Evolutionary conservation across 306 rosid genomes (phyloP).

Genomic region (Styphnolobium japonicum): DNA sequence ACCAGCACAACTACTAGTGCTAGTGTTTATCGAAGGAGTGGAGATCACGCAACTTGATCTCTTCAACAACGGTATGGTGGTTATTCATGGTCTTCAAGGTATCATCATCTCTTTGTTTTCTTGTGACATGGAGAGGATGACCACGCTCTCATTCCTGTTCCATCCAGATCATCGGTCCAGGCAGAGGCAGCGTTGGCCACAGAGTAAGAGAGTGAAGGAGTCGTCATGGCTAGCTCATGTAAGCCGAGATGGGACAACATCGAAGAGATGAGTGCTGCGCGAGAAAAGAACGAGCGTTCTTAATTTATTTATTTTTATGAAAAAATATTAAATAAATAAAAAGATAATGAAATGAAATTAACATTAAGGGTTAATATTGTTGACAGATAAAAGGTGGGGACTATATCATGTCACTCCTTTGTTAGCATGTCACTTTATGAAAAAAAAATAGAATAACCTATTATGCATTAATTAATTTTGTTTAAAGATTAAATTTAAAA

Average conservation of each 20-base stretch:
- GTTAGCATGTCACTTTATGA: too few species aligned
- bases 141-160: conserved; percentile 52
- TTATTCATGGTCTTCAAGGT: conserved; percentile 70
- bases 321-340: too few species aligned
- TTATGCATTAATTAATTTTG: too few species aligned
- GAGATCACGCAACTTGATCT: conserved; percentile 46
- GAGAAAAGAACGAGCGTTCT: conserved; percentile 20
- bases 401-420: too few species aligned
- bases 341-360: too few species aligned
- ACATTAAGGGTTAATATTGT: too few species aligned
- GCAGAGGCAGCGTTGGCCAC: not conserved
- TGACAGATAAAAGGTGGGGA: too few species aligned
- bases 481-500: too few species aligned
- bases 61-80: conserved; percentile 57
- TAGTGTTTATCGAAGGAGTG: conserved; percentile 33
- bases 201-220: conserved; percentile 28
- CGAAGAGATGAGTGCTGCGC: conserved; percentile 20
- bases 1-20: not conserved
- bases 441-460: too few species aligned
- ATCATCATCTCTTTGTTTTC: conserved; percentile 62
- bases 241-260: conserved; percentile 41
- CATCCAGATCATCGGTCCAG: conserved; percentile 45
- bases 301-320: too few species aligned
- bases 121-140: conserved; percentile 62
- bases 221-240: conserved; percentile 32